phyloP scores from a whole-genome alignment of 176 grass and related monocot species.

The Aegilops tauschii region DNA sequence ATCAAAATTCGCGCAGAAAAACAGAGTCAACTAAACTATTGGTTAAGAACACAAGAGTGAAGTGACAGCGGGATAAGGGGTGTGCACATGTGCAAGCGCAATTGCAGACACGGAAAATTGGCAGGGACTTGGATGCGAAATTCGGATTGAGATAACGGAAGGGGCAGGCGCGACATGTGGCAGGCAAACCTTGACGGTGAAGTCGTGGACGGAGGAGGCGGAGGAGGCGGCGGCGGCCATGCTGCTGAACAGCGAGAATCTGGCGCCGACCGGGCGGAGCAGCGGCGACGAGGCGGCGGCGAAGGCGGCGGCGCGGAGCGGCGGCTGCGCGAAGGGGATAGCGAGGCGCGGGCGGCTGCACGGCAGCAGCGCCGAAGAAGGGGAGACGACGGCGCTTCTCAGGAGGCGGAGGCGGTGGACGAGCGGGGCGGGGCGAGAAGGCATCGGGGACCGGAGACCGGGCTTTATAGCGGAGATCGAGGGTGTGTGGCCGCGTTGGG shows the following conservation, averaged over 20 bases:
- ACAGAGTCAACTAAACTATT: neutral
- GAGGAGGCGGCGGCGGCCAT: slow-evolving; percentile 41
- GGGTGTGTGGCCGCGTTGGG: neutral
- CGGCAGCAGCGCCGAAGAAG: neutral
- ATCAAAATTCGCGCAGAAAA: neutral
- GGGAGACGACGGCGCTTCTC: neutral
- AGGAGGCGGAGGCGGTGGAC: slow-evolving; percentile 14
- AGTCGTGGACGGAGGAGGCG: slow-evolving; percentile 60
- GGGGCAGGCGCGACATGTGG: neutral
- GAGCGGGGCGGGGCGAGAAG: slow-evolving; percentile 14
- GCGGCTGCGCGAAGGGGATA: neutral
- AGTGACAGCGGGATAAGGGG: neutral
- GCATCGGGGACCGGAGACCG: neutral
- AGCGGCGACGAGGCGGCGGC: neutral
- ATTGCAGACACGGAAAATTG: neutral
- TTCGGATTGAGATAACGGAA: neutral
- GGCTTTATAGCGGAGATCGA: neutral
- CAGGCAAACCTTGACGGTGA: slow-evolving; percentile 74
- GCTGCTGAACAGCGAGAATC: slow-evolving; percentile 42
- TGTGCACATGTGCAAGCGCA: neutral
- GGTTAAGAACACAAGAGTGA: neutral
- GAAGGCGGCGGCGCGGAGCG: neutral
- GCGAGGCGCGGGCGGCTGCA: slow-evolving; percentile 3
- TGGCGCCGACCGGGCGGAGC: slow-evolving; percentile 2
- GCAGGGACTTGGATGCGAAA: neutral